phyloP scores from a whole-genome alignment of 441 rosid genomes.

The Populus hybrid region DNA sequence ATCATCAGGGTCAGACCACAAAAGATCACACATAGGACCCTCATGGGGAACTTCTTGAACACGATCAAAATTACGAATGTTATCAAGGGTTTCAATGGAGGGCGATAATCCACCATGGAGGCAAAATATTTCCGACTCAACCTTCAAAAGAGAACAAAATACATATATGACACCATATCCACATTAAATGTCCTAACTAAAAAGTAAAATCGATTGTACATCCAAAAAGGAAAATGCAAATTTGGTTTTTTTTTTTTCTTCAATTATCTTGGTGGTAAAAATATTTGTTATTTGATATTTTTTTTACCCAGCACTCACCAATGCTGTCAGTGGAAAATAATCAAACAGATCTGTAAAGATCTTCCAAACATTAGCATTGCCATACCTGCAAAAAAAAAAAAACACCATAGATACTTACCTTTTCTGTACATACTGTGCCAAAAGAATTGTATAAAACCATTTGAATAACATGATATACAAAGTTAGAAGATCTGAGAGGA shows the following conservation, averaged over 20 bases:
- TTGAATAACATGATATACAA: neutral
- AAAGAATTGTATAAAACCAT: neutral
- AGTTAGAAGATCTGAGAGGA: neutral
- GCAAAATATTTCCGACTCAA: slow-evolving; percentile 93
- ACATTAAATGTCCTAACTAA: neutral
- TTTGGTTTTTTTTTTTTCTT: too few relatives aligned
- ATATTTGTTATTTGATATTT: neutral
- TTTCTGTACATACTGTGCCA: neutral
- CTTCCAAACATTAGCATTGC: slow-evolving; percentile 93
- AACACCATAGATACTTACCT: neutral
- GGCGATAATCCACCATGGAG: slow-evolving; percentile 96
- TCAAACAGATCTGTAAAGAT: slow-evolving; percentile 89
- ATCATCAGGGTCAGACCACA: slow-evolving; percentile 98
- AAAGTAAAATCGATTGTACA: neutral
- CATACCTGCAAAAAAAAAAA: slow-evolving; percentile 58
- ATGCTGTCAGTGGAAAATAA: slow-evolving; percentile 89
- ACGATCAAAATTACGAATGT: slow-evolving; percentile 88
- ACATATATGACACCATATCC: neutral
- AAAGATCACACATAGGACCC: slow-evolving; percentile 97
- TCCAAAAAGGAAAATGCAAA: neutral
- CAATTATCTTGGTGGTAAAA: neutral
- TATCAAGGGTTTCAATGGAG: slow-evolving; percentile 91
- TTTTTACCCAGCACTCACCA: slow-evolving; percentile 51
- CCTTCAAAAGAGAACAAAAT: slow-evolving; percentile 42
- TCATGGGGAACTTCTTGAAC: slow-evolving; percentile 99